Percentiles rank a stretch among this genome's conserved stretches.
Evolutionary conservation across 352 stramenopile species (phyloP).

Genomic region (Phytophthora lateralis): DNA sequence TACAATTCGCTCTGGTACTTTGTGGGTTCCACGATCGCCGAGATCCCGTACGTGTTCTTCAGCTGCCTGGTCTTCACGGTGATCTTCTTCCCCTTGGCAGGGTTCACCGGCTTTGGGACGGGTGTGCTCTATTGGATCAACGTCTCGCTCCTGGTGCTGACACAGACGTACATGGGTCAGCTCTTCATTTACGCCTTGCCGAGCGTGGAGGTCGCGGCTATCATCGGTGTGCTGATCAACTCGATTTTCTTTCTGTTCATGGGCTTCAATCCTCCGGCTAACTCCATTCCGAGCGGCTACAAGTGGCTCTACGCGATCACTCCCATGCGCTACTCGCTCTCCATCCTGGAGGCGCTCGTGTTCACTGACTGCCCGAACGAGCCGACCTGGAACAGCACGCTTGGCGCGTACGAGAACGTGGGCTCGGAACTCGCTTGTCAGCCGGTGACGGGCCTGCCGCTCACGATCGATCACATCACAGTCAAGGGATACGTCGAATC

Average conservation of each 20-base stretch:
- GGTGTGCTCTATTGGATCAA: conserved; percentile 39
- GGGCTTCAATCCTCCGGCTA: conserved; percentile 28
- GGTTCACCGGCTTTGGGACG: conserved; percentile 37
- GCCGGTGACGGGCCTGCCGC: conserved; percentile 17
- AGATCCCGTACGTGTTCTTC: conserved; percentile 71
- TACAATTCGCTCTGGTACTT: conserved; percentile 89
- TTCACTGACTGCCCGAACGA: conserved; percentile 33
- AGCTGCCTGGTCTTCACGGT: conserved; percentile 35
- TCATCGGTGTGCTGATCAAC: conserved; percentile 31
- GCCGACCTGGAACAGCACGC: conserved; percentile 27
- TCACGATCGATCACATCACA: conserved; percentile 26
- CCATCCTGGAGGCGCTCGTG: conserved; percentile 30
- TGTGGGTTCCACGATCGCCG: conserved; percentile 73
- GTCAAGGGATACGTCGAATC: conserved; percentile 34
- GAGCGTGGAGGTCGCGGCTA: conserved; percentile 29
- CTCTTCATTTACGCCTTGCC: conserved; percentile 24
- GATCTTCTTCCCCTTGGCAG: conserved; percentile 40
- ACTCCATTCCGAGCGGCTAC: conserved; percentile 31
- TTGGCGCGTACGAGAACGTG: conserved; percentile 21
- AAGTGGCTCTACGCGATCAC: conserved; percentile 30
- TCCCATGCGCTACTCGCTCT: conserved; percentile 25
- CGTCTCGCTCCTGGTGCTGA: conserved; percentile 34
- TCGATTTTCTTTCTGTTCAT: conserved; percentile 34
- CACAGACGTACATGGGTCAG: conserved; percentile 42
- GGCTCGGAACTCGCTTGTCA: conserved; percentile 27